Conservation (phyloP, 805 yeast species). For the Pichia scutulata region DNA sequence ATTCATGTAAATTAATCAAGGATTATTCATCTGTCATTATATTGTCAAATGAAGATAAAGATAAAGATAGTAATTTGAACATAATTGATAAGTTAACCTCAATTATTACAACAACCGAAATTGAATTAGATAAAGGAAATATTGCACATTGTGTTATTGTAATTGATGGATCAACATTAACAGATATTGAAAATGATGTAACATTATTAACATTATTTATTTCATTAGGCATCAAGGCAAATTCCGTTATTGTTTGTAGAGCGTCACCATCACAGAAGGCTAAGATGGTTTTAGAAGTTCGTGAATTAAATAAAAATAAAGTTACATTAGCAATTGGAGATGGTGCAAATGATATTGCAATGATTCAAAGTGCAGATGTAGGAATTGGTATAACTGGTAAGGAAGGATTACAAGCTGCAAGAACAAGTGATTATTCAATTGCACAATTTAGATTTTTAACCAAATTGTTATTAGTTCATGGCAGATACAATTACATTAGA, state of each 20-base stretch:
- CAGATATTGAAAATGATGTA: constrained; percentile 63
- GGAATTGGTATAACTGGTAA: constrained; percentile 97
- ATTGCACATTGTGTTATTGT: constrained; percentile 95
- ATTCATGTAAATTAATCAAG: constrained; percentile 85
- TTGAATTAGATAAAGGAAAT: constrained; percentile 61
- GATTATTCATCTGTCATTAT: constrained; percentile 86
- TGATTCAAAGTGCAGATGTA: constrained; percentile 97
- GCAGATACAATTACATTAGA: constrained; percentile 89
- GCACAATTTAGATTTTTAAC: constrained; percentile 86
- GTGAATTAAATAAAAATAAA: constrained; percentile 54
- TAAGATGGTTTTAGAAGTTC: constrained; percentile 71
- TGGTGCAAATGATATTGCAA: constrained; percentile 98
- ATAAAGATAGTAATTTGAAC: constrained; percentile 4
- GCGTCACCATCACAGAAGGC: constrained; percentile 98
- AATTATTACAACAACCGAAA: constrained; percentile 65
- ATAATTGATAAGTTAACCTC: constrained; percentile 49
- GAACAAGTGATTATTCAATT: constrained; percentile 89
- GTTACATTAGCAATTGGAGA: constrained; percentile 97
- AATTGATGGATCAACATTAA: constrained; percentile 85
- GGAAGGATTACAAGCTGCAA: constrained; percentile 95
- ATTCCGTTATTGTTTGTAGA: constrained; percentile 90
- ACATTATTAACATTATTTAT: constrained; percentile 68
- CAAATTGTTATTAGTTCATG: constrained; percentile 85
- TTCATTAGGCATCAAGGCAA: constrained; percentile 79
- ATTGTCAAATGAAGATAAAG: constrained; percentile 31